Evolutionary conservation across 768 basidiomycete genomes (phyloP), one percentile per base, ranked within the genome.

Genomic region (Trametes villosa): DNA sequence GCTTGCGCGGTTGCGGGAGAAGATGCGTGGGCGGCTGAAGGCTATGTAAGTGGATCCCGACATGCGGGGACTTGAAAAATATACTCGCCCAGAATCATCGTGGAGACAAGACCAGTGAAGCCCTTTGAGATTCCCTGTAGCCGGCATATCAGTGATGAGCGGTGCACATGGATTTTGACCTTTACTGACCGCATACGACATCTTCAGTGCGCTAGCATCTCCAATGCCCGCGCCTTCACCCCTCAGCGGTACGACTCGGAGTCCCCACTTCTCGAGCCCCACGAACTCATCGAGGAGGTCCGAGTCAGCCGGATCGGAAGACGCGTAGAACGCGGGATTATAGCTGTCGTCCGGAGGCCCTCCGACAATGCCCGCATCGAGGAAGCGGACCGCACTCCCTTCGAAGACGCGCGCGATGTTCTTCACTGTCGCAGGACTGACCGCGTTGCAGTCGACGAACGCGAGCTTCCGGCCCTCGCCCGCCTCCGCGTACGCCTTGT

Each of bases 1-100:
- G 85, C 86, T 31, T 79, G 73, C n/a, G 85, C 80, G 7, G 86
- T 87, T 4, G 82, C 84, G 9, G 84, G 84, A 9, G 85, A 88
- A 31, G 85, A 79, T 31, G 76, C 75, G 54, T 84, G 76, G 17
- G 85, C 83, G 60, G 83, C 84, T 84, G 62, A 54, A 9, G 58
- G 34, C 24, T 11, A n/a, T 13, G 26, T 9, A 15, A n/a, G n/a
- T n/a, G n/a, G n/a, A n/a, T n/a, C n/a, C n/a, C n/a, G n/a, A n/a
- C n/a, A n/a, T n/a, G n/a, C n/a, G n/a, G n/a, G n/a, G n/a, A n/a
- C n/a, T n/a, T 45, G n/a, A 31, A 36, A 6, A 22, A 11, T 9
- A 2, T 20, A 33, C 66, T 2, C 65, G 84, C 82, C 79, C 18
- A 87, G 69, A 40, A 86, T 78, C 80, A 85, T 83, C 9, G 84